phyloP scores from a whole-genome alignment of 352 stramenopile species.

The Phytophthora ramorum region DNA sequence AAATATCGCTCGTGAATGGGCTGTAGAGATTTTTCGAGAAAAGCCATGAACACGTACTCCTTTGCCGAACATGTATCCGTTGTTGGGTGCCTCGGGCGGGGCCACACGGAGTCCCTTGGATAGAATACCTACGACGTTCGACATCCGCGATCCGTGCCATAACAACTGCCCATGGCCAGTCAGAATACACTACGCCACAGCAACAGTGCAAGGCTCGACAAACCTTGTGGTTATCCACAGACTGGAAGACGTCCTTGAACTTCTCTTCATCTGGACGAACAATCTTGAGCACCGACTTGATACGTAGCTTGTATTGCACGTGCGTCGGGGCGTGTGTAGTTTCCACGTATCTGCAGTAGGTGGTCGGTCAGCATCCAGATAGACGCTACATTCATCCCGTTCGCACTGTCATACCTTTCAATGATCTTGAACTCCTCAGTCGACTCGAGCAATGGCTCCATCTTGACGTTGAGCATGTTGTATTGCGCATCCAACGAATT shows the following conservation, averaged over 20 bases:
- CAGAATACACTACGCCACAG: neutral
- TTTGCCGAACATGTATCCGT: conserved; percentile 90
- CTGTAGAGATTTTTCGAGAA: neutral
- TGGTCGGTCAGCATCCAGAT: conserved; percentile 2
- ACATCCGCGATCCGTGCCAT: conserved; percentile 85
- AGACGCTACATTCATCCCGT: neutral
- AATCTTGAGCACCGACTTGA: conserved; percentile 66
- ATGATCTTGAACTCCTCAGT: conserved; percentile 64
- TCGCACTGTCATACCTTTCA: conserved; percentile 31
- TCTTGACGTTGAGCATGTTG: conserved; percentile 58
- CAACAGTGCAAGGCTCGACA: neutral
- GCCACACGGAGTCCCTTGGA: conserved; percentile 82
- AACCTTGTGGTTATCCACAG: conserved; percentile 69
- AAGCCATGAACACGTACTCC: conserved; percentile 49
- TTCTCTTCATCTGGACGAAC: conserved; percentile 53
- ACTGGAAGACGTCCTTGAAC: conserved; percentile 49
- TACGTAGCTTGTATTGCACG: conserved; percentile 66
- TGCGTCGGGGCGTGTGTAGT: conserved; percentile 70
- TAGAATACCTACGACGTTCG: conserved; percentile 85
- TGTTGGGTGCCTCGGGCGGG: conserved; percentile 75
- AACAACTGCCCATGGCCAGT: conserved; percentile 51
- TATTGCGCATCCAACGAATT: conserved; percentile 73
- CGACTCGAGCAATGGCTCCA: conserved; percentile 47
- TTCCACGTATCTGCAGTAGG: conserved; percentile 55
- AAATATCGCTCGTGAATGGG: neutral